Base-by-base conservation (phyloP, 495 filamentous ascomycete genomes). In the Lasiosphaeria hispida region DNA sequence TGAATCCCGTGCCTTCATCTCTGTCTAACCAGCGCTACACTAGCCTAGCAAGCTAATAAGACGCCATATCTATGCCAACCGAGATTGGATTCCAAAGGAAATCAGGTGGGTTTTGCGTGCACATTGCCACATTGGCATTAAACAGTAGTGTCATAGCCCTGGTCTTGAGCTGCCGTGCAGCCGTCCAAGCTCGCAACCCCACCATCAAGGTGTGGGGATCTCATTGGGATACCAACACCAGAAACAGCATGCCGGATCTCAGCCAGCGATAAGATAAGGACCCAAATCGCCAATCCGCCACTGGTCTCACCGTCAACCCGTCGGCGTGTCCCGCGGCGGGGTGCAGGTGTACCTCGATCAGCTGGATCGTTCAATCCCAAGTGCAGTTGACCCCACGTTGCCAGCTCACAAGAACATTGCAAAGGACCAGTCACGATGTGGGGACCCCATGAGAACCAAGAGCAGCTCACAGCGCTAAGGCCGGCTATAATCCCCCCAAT, bases 261-360 rank as follows among this genome's bases (percentile, higher is more conserved):
- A 15, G 8, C 18, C 4, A 13, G 23, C 34, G 49, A 52, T 52
- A 52, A 52, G 49, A 52, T 52, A 52, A 52, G 34, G 19, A 13
- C 34, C 40, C 36, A 8, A 17, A 14, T 33, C 23, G 33, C n/a
- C 33, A 19, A 19, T 14, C 14, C 23, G 47, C 23, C 18, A n/a
- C 23, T 30, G 23, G 23, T 30, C 23, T 30, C 23, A 30, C 23
- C 23, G 23, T 30, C 23, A 30, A 30, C 23, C 23, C 23, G 23
- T 30, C 23, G 23, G 10, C 10, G n/a, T 37, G n/a, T 52, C 35
- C 40, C 35, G 13, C 23, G 48, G 40, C n/a, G 35, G 13, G 34
- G 2, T 9, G 35, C 48, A 14, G 30, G 36, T 52, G 36, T 15
- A 40, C 38, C 49, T 18, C 49, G 49, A 52, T 40, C 14, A 10